Evolutionary conservation across 768 basidiomycete species (phyloP), one percentile per base, ranked within the genome.

Genomic region (Tephrocybe sp.): DNA sequence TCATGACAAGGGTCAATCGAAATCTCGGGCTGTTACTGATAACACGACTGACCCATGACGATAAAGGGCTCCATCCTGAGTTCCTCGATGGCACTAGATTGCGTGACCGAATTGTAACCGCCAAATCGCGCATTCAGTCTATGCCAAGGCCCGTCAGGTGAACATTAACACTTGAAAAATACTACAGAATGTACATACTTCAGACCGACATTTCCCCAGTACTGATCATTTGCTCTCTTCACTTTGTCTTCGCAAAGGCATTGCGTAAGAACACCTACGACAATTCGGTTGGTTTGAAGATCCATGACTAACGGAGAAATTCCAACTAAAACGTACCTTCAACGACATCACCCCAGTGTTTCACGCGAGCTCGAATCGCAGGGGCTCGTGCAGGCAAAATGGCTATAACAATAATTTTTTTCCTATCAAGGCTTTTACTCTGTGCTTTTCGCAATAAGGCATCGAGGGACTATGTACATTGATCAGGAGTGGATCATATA

Each of bases 91-190:
- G 66, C 48, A 2, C n/a, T 10, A 3, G 64, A 63, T 3, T 50
- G 36, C 7, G 76, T 72, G 4, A 66, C 26, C 2, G 70, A 74
- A 55, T 84, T 83, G 0, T 64, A 53, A 2, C 82, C 82, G 10
- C 80, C 78, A n/a, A 83, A 60, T 26, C 80, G 76, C 4, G 74
- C 75, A 60, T 84, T 84, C 24, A 84, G 65, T 61, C 80, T 84
- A 48, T 36, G 26, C n/a, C n/a, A n/a, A n/a, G n/a, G n/a, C n/a
- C n/a, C n/a, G n/a, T 43, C 14, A 20, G 28, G 46, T 10, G 28
- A 26, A 14, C 8, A 43, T 26, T 24, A 38, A 26, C 38, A 15
- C 48, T 17, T 43, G 18, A 33, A 15, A 8, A 9, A 20, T 32
- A 1, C 26, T n/a, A 21, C 8, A 8, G 15, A 50, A 26, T n/a